These are phyloP conservation scores for Neonectria punicea DNA, from an alignment of 2,329 filamentous ascomycete genomes.

Conservation along the genomic window DNA sequence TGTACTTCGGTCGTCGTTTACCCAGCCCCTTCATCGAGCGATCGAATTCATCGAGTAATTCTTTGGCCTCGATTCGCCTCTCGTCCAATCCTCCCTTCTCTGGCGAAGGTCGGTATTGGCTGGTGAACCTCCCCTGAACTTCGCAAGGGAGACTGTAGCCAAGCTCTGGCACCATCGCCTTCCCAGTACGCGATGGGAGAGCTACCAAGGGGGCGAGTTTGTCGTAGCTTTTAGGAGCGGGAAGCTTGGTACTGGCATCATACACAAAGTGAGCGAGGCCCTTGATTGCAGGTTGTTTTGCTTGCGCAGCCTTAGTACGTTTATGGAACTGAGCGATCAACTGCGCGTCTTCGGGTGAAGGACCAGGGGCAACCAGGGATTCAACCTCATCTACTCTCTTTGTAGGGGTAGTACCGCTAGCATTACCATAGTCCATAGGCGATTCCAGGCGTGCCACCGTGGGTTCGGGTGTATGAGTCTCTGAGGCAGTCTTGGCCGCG, in stretches of 20 bases:
- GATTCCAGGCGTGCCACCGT: conserved; percentile 41
- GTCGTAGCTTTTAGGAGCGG: conserved; percentile 57
- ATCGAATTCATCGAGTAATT: conserved; percentile 54
- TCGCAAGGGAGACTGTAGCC: conserved; percentile 55
- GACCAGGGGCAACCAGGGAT: conserved; percentile 44
- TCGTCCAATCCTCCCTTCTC: conserved; percentile 55
- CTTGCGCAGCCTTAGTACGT: conserved; percentile 50
- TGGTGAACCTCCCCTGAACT: conserved; percentile 56
- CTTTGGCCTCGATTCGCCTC: conserved; percentile 53
- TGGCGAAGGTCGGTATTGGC: conserved; percentile 52
- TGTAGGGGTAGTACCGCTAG: conserved; percentile 6
- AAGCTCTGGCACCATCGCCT: conserved; percentile 52
- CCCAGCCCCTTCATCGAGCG: conserved; percentile 54
- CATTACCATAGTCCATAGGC: conserved; percentile 38
- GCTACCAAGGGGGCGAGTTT: conserved; percentile 57
- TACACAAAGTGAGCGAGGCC: conserved; percentile 53
- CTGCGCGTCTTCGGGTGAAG: conserved; percentile 48
- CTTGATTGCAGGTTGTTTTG: conserved; percentile 51
- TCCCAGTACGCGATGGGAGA: conserved; percentile 52
- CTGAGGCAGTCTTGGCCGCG: conserved; percentile 40
- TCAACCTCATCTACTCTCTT: conserved; percentile 52
- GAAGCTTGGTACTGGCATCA: conserved; percentile 53
- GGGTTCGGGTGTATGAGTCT: conserved; percentile 44
- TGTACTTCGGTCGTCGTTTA: conserved; percentile 57
- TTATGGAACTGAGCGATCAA: conserved; percentile 53